Conservation (phyloP, 2,329 filamentous ascomycete genomes). For the Colletotrichum horii region DNA sequence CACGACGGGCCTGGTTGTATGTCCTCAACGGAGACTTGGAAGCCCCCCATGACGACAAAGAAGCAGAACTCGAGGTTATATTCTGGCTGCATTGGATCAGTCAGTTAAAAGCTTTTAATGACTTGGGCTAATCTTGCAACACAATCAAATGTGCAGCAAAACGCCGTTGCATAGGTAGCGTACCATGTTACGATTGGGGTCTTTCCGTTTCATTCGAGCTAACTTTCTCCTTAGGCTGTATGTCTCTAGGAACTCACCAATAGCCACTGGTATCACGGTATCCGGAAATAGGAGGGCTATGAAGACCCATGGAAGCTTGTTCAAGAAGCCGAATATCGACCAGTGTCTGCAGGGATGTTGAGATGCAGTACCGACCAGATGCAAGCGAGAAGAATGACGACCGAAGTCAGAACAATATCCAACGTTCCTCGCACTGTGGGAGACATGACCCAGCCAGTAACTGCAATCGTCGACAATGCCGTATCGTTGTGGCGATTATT, state of each 20-base stretch:
- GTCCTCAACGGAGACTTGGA: background rate
- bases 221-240: no score
- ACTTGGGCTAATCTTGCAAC: no score
- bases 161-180: no score
- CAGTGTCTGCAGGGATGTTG: conserved; percentile 27
- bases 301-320: background rate
- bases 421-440: conserved; percentile 27
- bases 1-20: background rate
- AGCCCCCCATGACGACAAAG: background rate
- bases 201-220: no score
- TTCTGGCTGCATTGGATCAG: background rate
- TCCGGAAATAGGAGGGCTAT: background rate
- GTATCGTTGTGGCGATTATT: background rate
- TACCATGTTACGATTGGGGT: no score
- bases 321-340: background rate
- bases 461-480: background rate
- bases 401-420: conserved; percentile 30
- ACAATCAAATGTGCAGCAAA: no score
- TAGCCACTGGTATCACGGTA: background rate
- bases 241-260: background rate
- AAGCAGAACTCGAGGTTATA: background rate
- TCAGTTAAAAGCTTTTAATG: no score
- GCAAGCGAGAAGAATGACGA: conserved; percentile 32
- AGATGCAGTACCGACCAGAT: conserved; percentile 35
- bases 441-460: background rate